Base-by-base conservation (phyloP, 78 protist species). In the Goniomonas avonlea region DNA sequence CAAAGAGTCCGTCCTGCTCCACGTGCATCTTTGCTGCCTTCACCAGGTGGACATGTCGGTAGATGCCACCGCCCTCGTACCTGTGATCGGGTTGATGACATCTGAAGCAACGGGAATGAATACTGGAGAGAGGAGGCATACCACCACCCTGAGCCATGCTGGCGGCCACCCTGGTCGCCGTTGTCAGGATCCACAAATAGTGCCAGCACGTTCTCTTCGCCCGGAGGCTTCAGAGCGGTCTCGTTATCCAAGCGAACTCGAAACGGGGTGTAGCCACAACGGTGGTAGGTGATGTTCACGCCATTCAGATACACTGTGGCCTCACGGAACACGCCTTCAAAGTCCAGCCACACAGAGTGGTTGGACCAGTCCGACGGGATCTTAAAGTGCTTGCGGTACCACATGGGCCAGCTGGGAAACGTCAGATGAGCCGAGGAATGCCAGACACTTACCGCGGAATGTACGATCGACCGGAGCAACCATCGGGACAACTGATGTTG, bases 1-100 rank as follows among this genome's bases (percentile, higher is more conserved):
- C 69, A 41, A 60, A 60, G 69, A 60, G 69, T 4, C 69, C 69
- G 69, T 60, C 66, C 66, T 15, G 66, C 66, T 18, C 66, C 27
- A 58, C 35, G 37, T 58, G 66, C 38, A 15, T 32, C 29, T 5
- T 38, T 0, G 20, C 25, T 0, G 41, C 69, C 15, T 41, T 21
- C 23, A 55, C 40, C 27, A 79, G 66, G 27, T 8, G 17, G 32
- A 79, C 82, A 61, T 63, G 39, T 1, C 82, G 66, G 47, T 63
- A 60, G 34, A 79, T 37, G 17, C 82, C 82, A 17, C 73, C 82
- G 66, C 82, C 82, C 47, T 79, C 82, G 76, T 79, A 79, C n/a
- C n/a, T n/a, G n/a, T n/a, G n/a, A n/a, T n/a, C n/a, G n/a, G n/a
- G n/a, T n/a, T n/a, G n/a, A n/a, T n/a, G n/a, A n/a, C n/a, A n/a